phyloP scores from a whole-genome alignment of 495 filamentous ascomycete species.

The Haplographium delicatum region DNA sequence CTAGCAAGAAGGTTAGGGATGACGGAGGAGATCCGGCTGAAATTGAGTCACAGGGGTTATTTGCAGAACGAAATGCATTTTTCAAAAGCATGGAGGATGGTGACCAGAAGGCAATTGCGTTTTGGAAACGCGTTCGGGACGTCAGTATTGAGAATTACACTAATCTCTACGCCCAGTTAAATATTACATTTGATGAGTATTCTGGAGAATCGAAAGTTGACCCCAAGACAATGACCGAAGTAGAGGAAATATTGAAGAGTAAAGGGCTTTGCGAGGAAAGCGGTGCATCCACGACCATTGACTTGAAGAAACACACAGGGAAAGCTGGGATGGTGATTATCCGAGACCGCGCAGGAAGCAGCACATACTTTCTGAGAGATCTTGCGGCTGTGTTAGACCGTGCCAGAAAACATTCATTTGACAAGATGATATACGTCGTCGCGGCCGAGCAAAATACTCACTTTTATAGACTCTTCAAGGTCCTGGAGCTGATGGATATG shows the following conservation, averaged over 20 bases:
- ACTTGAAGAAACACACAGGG: constrained; percentile 58
- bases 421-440: constrained; percentile 75
- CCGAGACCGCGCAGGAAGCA: constrained; percentile 62
- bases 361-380: constrained; percentile 67
- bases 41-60: constrained; percentile 45
- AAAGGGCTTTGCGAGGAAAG: constrained; percentile 57
- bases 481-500: constrained; percentile 60
- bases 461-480: constrained; percentile 66
- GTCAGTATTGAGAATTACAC: constrained; percentile 60
- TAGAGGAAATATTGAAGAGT: constrained; percentile 49
- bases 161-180: constrained; percentile 58
- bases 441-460: constrained; percentile 62
- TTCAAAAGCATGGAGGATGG: constrained; percentile 69
- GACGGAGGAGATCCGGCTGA: constrained; percentile 48
- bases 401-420: constrained; percentile 49
- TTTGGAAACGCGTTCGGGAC: constrained; percentile 62
- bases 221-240: constrained; percentile 52
- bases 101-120: constrained; percentile 51
- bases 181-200: constrained; percentile 67
- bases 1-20: constrained; percentile 53
- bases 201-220: constrained; percentile 67
- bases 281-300: constrained; percentile 60
- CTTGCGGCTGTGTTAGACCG: constrained; percentile 63
- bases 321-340: constrained; percentile 62
- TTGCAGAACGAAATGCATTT: constrained; percentile 54